A percentile compares a stretch with the other conserved stretches of the same genome.
These are phyloP conservation scores for Hippophae gyantsensis DNA, from an alignment of 306 rosid genomes.

Conservation along the genomic window DNA sequence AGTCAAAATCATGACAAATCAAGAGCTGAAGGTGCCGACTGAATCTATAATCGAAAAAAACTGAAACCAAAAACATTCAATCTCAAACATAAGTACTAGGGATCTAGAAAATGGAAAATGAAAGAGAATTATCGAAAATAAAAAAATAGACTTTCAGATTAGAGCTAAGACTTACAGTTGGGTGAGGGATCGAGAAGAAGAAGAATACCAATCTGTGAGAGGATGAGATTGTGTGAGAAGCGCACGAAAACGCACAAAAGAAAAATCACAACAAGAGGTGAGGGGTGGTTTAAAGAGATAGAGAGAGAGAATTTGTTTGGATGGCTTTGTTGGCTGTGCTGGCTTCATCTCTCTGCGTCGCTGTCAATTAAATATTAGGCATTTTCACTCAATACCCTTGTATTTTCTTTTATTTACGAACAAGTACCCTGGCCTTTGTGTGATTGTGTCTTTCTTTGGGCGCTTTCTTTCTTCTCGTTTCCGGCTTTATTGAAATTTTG, in stretches of 20 bases:
- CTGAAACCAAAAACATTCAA: not conserved
- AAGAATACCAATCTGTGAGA: conserved; percentile 32
- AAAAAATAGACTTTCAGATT: conserved; percentile 23
- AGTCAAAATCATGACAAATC: conserved; percentile 18
- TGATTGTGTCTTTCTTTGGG: conserved; percentile 1
- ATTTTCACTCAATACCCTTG: conserved; percentile 24
- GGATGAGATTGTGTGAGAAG: conserved; percentile 63
- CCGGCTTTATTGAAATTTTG: conserved; percentile 24
- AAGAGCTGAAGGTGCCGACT: not conserved
- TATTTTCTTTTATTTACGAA: conserved; percentile 6
- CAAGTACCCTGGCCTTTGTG: not conserved
- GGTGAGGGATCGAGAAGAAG: conserved; percentile 48
- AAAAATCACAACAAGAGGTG: conserved; percentile 37
- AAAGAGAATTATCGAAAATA: conserved; percentile 10
- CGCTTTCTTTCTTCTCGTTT: not conserved
- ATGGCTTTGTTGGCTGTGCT: conserved; percentile 46
- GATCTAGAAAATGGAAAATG: conserved; percentile 36
- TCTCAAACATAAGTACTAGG: conserved; percentile 16
- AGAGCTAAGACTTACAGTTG: conserved; percentile 51
- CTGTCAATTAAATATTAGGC: conserved; percentile 31
- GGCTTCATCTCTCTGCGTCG: conserved; percentile 35
- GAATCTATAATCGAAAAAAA: conserved; percentile 2
- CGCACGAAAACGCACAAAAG: conserved; percentile 37
- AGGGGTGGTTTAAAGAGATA: conserved; percentile 26
- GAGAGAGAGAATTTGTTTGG: conserved; percentile 47